Conservation (phyloP, 1,139 yeast genomes). For the Pichia sp. region DNA sequence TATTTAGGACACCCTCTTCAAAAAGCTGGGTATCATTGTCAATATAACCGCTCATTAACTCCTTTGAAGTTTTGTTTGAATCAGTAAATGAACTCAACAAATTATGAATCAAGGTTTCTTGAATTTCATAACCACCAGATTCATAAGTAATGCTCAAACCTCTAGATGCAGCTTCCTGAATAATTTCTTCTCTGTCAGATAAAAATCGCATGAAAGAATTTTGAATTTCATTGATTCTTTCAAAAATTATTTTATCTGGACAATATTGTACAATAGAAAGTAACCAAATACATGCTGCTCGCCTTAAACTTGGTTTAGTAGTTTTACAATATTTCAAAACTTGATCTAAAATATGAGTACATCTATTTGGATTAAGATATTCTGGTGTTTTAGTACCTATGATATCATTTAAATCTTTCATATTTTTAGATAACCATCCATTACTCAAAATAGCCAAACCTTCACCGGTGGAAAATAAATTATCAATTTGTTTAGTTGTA, state of each 20-base stretch:
- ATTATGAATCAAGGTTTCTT: conserved; percentile 70
- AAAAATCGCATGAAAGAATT: conserved; percentile 58
- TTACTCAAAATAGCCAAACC: conserved; percentile 65
- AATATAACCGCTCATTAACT: conserved; percentile 59
- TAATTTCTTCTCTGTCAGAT: conserved; percentile 72
- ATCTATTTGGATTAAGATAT: conserved; percentile 15
- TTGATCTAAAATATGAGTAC: conserved; percentile 36
- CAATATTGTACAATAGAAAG: conserved; percentile 74
- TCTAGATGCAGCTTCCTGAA: conserved; percentile 88
- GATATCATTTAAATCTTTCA: conserved; percentile 32
- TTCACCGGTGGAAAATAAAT: conserved; percentile 76
- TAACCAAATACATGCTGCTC: conserved; percentile 82
- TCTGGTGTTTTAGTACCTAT: conserved; percentile 17
- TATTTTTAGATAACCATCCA: conserved; percentile 68
- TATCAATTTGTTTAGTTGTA: conserved; percentile 64
- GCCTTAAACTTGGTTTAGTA: conserved; percentile 66
- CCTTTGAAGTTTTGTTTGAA: conserved; percentile 40
- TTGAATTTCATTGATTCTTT: conserved; percentile 55
- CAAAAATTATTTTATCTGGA: conserved; percentile 41
- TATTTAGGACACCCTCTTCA: conserved; percentile 72
- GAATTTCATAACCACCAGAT: conserved; percentile 60
- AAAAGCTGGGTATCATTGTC: conserved; percentile 79
- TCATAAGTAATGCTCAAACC: conserved; percentile 83
- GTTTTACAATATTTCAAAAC: conserved; percentile 50
- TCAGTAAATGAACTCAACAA: conserved; percentile 77